Conservation (phyloP, 108 stramenopile species). For the Bacterosira constricta region DNA sequence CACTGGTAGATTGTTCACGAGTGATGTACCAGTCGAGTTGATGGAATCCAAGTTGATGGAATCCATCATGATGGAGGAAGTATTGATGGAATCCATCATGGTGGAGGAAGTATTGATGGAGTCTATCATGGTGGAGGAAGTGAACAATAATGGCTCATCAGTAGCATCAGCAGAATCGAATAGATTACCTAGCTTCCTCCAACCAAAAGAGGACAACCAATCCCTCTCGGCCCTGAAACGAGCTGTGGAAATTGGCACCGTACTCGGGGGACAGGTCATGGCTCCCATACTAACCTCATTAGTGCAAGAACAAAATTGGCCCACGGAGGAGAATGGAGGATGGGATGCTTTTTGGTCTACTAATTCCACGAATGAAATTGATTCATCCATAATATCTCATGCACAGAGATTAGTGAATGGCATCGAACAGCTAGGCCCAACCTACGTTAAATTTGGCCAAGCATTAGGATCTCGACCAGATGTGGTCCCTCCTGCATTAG, state of each 20-base stretch:
- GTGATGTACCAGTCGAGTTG: no score
- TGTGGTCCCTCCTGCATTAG: constrained; percentile 64
- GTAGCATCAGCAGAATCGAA: no score
- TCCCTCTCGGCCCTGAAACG: constrained; percentile 16
- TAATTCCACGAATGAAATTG: background rate
- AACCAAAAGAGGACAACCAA: background rate
- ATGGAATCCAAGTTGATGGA: no score
- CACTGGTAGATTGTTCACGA: no score
- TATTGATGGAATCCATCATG: no score
- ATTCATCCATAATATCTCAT: constrained; percentile 27
- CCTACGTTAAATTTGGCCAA: constrained; percentile 83
- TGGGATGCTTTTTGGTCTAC: constrained; percentile 48
- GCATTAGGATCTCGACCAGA: constrained; percentile 75
- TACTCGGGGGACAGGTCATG: constrained; percentile 18
- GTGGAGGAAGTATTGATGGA: no score
- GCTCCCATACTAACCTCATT: constrained; percentile 15
- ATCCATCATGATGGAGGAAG: no score
- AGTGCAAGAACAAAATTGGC: constrained; percentile 1
- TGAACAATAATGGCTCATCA: background rate
- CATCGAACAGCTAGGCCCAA: constrained; percentile 70
- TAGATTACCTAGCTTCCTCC: background rate
- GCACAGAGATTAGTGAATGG: constrained; percentile 58
- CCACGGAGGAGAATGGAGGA: constrained; percentile 8
- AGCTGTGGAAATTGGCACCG: constrained; percentile 30
- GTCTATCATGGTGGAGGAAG: background rate